A percentile compares a stretch with the other conserved stretches of the same genome.
phyloP scores from a whole-genome alignment of 2,329 filamentous ascomycete genomes.

The Trichoderma cornu-damae region DNA sequence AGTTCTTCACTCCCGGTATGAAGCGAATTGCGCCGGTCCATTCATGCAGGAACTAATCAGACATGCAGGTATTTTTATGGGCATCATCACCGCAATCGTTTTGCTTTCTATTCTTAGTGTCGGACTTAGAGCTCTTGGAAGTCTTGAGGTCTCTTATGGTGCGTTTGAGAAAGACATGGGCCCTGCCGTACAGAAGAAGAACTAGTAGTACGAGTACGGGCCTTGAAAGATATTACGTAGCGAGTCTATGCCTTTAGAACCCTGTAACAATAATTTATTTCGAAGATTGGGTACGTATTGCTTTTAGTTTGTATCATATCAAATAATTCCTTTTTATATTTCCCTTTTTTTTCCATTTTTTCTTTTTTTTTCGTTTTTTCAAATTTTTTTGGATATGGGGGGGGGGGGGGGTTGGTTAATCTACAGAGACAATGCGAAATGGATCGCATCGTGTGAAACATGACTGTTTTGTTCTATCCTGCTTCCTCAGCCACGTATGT shows the following conservation, averaged over 20 bases:
- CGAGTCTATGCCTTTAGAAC: constrained; percentile 13
- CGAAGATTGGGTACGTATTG: constrained; percentile 1
- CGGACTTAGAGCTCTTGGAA: constrained; percentile 69
- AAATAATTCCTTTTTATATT: not conserved
- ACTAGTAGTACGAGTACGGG: constrained; percentile 28
- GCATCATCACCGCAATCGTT: constrained; percentile 63
- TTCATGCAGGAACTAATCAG: constrained; percentile 14
- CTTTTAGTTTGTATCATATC: not conserved
- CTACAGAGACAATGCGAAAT: not conserved
- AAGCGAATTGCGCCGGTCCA: not conserved
- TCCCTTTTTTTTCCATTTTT: not conserved
- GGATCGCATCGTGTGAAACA: not conserved
- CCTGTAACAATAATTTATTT: constrained; percentile 16
- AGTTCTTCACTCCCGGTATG: constrained; percentile 83
- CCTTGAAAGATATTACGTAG: not conserved
- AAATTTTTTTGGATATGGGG: too few relatives aligned
- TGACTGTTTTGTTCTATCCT: not conserved
- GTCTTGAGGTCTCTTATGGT: constrained; percentile 84
- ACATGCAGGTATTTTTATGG: constrained; percentile 77
- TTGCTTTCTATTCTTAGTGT: constrained; percentile 74
- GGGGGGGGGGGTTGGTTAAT: too few relatives aligned
- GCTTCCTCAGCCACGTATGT: not conserved
- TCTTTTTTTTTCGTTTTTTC: not conserved
- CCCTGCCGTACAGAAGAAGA: constrained; percentile 80
- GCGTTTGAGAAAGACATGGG: constrained; percentile 97